Evolutionary conservation across 2,329 filamentous ascomycete genomes (phyloP).

Genomic region (Penicillium janthinellum): DNA sequence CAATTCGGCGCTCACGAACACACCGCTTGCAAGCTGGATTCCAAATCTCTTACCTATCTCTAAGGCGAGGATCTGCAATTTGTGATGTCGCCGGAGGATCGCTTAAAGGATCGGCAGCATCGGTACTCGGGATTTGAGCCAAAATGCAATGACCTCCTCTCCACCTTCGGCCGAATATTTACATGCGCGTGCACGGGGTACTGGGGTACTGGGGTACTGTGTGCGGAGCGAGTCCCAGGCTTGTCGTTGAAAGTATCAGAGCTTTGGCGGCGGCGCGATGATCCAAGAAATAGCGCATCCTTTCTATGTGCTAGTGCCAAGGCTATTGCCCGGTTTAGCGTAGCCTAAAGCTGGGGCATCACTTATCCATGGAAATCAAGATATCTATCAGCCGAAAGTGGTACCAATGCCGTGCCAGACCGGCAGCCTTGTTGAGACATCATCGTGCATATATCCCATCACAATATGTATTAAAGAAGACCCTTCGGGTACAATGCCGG

Average conservation of each 20-base stretch:
- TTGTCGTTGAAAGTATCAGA: not conserved
- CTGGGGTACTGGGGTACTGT: too few relatives aligned
- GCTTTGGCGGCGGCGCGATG: not conserved
- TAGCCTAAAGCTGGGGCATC: not conserved
- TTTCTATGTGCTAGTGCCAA: not conserved
- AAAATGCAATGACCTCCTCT: not conserved
- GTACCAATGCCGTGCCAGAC: not conserved
- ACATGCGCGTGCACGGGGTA: not conserved
- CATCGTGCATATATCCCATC: not conserved
- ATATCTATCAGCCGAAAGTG: not conserved
- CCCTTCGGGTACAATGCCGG: not conserved
- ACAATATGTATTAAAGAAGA: not conserved
- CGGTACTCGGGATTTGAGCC: not conserved
- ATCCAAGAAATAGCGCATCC: constrained; percentile 4
- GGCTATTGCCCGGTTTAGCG: not conserved
- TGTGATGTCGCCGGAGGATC: not conserved
- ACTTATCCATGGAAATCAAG: not conserved
- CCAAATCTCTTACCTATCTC: not conserved
- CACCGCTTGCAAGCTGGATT: not conserved
- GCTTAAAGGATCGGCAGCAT: not conserved
- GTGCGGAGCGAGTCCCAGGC: not conserved
- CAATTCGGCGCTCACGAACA: not conserved
- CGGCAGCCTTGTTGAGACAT: not conserved
- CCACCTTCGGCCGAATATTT: too few relatives aligned
- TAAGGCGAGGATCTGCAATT: not conserved